Base-by-base conservation (phyloP, 2,329 filamentous ascomycete species). In the Trichoderma arundinaceum region DNA sequence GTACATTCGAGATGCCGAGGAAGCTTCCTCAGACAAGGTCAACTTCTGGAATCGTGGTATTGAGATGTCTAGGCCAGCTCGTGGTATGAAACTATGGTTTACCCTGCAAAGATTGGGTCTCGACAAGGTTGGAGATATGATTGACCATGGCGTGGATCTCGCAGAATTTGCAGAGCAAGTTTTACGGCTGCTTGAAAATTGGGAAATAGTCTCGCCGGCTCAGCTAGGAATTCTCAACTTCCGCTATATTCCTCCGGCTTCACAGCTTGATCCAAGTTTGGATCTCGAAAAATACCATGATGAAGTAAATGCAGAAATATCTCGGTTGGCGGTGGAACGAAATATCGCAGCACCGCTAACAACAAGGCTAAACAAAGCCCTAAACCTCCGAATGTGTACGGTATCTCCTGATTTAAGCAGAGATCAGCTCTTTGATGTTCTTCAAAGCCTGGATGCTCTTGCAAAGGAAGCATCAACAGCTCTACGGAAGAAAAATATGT, bases 31-130 rank as follows among this genome's bases (percentile, higher is more conserved):
- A 4, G 70, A 72, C 2, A 66, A 71, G 0, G 69, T 71, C 3
- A 73, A 73, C 52, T 72, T 72, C 49, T 73, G 71, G 72, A 72
- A 73, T 7, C 70, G 70, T 3, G 70, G 67, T 5, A 71, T 71
- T 56, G 72, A 74, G 41, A 69, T 72, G 6, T 72, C 71, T 0
- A 60, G 71, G 0, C 70, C 72, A 1, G 70, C 71, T 1, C 66
- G 70, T 0, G 72, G 70, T 1, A 72, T 72, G 69, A 73, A 73
- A 61, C 46, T 73, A 12, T 73, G 72, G 72, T 74, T 74, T 7
- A 72, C 71, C 0, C 12, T 74, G 0, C 66, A 68, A 0, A 68
- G 71, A 0, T 54, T 74, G 28, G 72, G 71, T 0, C 66, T 71
- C 3, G 71, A 73, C 2, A 61, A 43, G 10, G 41, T 74, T 7